Evolutionary conservation across 768 basidiomycete genomes (phyloP), one percentile per base, ranked within the genome.

Genomic region (Pilatotrama ljubarskyi): DNA sequence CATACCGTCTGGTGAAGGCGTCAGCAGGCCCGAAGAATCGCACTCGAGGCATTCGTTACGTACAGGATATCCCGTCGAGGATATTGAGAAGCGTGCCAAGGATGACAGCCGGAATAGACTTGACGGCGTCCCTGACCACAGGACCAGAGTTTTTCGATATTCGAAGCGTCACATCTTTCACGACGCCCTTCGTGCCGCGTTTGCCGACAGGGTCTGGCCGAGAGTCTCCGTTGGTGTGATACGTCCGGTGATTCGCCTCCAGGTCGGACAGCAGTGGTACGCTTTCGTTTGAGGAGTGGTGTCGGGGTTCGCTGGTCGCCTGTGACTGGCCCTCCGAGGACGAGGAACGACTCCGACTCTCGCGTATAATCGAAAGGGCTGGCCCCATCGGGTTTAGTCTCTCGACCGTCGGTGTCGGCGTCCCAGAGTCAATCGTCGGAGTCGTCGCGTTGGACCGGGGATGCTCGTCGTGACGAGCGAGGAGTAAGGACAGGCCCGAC

Each of bases 31-130:
- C 7, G 18, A 5, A 6, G 15, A 36, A 20, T 20, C 2, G 7
- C 9, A 10, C 7, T 10, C 22, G 44, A 47, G 44, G 59, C n/a
- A n/a, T 26, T 14, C 6, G 37, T 15, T 25, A 80, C 88, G 72
- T 70, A 90, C 88, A 98, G 43, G 91, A 93, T 52, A 99, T 86
- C 10, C 95, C 97, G 69, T 99, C 96, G 35, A 99, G 78, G 43
- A 98, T 82, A 67, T 98, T 98, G 58, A 98, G 76, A 37, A 98
- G 72, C 64, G 84, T 82, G 7, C 95, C 96, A 22, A 97, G 78
- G 15, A 94, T 69, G 3, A 95, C 93, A 0, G 93, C 90, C 0
- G 95, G 95, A n/a, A 95, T 66, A 0, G 85, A 79, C 49, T 69
- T 73, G 5, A 82, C 60, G 0, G 76, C 78, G 17, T 60, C 52